phyloP scores from a whole-genome alignment of 176 grass and related monocot genomes.

The Phyllostachys edulis region DNA sequence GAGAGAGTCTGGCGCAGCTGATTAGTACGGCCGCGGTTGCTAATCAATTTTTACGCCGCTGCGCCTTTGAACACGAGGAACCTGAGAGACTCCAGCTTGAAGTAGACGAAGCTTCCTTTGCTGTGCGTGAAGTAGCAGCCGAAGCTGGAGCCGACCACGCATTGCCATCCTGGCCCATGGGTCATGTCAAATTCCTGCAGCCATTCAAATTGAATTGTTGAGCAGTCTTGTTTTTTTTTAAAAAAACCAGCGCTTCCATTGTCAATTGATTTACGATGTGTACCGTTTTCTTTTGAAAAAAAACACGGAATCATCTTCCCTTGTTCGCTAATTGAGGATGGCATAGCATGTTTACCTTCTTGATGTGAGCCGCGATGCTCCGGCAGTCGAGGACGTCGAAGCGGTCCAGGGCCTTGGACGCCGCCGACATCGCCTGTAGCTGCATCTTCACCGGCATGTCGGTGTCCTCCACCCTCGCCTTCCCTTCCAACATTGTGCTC shows the following conservation, averaged over 20 bases:
- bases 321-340: not conserved
- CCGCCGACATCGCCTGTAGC: conserved; percentile 70
- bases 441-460: conserved; percentile 97
- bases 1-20: not conserved
- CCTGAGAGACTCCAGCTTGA: conserved; percentile 72
- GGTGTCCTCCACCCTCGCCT: conserved; percentile 90
- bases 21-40: not conserved
- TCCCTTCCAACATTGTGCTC: conserved; percentile 79
- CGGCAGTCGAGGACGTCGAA: conserved; percentile 86
- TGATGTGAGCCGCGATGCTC: conserved; percentile 80
- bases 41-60: conserved; percentile 6
- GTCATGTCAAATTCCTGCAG: conserved; percentile 82
- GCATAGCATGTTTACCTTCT: conserved; percentile 50
- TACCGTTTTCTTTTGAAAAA: not conserved
- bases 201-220: not conserved
- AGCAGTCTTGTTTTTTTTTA: no score
- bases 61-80: conserved; percentile 90
- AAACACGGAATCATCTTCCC: not conserved
- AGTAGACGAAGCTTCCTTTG: conserved; percentile 90
- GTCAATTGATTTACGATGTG: not conserved
- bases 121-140: conserved; percentile 97
- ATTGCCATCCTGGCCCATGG: conserved; percentile 86
- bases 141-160: conserved; percentile 86
- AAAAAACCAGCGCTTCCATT: not conserved
- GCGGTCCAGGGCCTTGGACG: conserved; percentile 83